These are phyloP conservation scores for Pholiota molesta DNA, from an alignment of 768 basidiomycete species.

Conservation along the genomic window DNA sequence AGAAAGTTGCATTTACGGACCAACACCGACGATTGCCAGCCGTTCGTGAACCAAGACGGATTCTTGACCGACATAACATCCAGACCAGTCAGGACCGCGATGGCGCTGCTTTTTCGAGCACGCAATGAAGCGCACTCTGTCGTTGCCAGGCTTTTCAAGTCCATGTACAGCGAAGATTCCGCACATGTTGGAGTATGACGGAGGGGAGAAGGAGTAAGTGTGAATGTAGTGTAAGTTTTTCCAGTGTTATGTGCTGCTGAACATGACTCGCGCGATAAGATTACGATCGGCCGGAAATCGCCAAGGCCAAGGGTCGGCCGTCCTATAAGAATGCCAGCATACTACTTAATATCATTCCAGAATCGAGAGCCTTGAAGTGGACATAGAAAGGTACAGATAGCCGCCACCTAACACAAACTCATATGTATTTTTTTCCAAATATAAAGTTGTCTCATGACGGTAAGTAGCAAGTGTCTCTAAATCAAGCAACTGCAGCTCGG, in stretches of 20 bases:
- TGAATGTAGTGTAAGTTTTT: slow-evolving; percentile 13
- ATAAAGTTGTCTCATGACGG: not conserved
- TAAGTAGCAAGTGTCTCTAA: not conserved
- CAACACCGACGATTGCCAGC: slow-evolving; percentile 96
- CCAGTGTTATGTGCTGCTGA: slow-evolving; percentile 15
- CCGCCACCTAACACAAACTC: not conserved
- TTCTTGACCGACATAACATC: slow-evolving; percentile 85
- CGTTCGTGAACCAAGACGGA: slow-evolving; percentile 92
- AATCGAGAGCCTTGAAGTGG: not conserved
- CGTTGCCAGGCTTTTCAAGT: slow-evolving; percentile 66
- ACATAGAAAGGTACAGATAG: not conserved
- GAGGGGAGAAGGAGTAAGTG: slow-evolving; percentile 12
- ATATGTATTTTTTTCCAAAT: not conserved
- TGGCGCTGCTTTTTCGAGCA: slow-evolving; percentile 90
- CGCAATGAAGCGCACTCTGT: slow-evolving; percentile 77
- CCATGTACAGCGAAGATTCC: slow-evolving; percentile 90
- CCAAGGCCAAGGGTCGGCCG: slow-evolving; percentile 8
- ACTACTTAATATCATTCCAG: not conserved
- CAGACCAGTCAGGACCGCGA: slow-evolving; percentile 98
- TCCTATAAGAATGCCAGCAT: not conserved
- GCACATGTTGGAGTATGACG: slow-evolving; percentile 63
- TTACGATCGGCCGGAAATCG: slow-evolving; percentile 23
- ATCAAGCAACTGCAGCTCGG: no score
- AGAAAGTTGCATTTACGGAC: slow-evolving; percentile 46
- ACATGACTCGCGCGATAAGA: slow-evolving; percentile 29